Base-by-base conservation (phyloP, 2,329 filamentous ascomycete species). In the Paecilomyces variotii region DNA sequence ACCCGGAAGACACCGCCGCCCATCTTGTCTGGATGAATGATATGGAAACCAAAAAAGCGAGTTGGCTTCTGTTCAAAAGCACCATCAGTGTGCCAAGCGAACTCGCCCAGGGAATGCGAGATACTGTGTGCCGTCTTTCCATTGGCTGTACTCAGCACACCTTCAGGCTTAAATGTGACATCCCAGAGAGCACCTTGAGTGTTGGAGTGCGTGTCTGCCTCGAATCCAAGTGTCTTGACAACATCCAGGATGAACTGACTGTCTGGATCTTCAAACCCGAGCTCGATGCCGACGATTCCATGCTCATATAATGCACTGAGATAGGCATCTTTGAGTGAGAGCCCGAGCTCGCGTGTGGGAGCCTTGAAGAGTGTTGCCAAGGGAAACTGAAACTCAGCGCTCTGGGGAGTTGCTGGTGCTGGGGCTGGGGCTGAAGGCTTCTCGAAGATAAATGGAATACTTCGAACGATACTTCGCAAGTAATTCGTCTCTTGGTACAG, bases 1-100 rank as follows among this genome's bases (percentile, higher is more conserved):
- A 59, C 39, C 9, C 57, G 57, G 57, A 59, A 59, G 57, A 59
- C 34, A 14, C 57, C 57, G 11, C 57, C 57, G n/a, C 57, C 57
- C 55, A 56, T 49, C 49, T 54, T 57, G 32, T 59, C 57, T 19
- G 57, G 57, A 27, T 54, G 57, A 12, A 59, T 34, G 39, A 59
- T 59, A 11, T 59, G 57, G 4, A 59, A 57, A n/a, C 57, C 57
- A 24, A 59, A 57, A 25, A 34, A 59, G 24, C 57, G 54, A 5
- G 32, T 49, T 19, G 57, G 57, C 9, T 26, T 57, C 4, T 7
- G 25, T 30, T 59, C 57, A 28, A 56, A 56, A 24, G 55, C 35
- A 12, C 39, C 57, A 53, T 59, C 57, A 7, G 57, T 59, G 27
- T 59, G 57, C 57, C 57, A 59, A 26, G 39, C 55, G n/a, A 59